Base-by-base conservation (phyloP, 805 yeast genomes). In the Kuraishia piskuri region DNA sequence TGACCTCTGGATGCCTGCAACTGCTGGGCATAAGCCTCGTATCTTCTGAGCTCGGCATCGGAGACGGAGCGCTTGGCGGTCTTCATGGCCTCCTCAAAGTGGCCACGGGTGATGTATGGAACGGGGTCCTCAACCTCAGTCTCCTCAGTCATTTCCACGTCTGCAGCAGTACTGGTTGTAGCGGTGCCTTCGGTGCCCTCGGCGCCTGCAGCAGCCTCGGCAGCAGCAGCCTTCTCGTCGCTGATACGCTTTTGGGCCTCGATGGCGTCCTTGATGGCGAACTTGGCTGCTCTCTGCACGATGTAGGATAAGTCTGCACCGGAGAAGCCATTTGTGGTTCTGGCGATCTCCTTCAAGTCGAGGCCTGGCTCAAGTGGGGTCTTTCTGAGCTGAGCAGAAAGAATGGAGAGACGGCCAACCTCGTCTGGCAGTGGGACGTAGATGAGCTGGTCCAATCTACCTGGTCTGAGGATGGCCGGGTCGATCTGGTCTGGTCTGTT, bases 401-500 rank as follows among this genome's bases (percentile, higher is more conserved):
- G 80, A 66, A 94, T 94, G 3, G 97, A 90, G 64, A 91, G 75
- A 77, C 99, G 87, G 24, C 96, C 98, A 55, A 72, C 78, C 73
- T 90, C 96, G 70, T 94, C 98, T 56, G 99, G 99, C 72, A 95
- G 81, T 69, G 99, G 99, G 59, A 94, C 99, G 68, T 95, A 94
- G 63, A 94, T 94, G 75, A 94, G 82, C 77, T 95, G 99, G 74
- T 94, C 99, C 63, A 94, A 83, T 79, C 99, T 88, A 64, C 99
- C 99, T 10, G 99, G 99, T 79, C 99, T 90, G 73, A 94, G 79
- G 66, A 94, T 83, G 37, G 99, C 99, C 22, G 99, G 98, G 68
- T 94, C 99, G 62, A 94, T 94, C 77, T 94, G 98, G 72, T 95
- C 99, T 46, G 99, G 99, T 78, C 99, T 85, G 75, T 94, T 94